Percentiles rank a stretch among this genome's conserved stretches.
phyloP scores from a whole-genome alignment of 2,329 filamentous ascomycete species.

The Fusarium sp. region DNA sequence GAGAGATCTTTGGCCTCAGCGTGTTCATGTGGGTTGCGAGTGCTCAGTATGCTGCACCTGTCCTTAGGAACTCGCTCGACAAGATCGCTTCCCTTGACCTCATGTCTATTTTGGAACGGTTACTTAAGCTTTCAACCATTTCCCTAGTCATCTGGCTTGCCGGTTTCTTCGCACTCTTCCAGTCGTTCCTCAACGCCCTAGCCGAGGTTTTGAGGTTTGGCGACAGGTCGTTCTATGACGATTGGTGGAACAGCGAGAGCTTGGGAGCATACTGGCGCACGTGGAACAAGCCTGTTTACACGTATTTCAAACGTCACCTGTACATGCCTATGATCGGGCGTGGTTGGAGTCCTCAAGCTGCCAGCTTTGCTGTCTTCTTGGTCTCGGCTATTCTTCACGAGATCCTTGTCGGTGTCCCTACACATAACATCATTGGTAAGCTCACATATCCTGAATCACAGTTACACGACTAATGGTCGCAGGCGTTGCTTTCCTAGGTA shows the following conservation, averaged over 20 bases:
- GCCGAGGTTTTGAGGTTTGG: constrained; percentile 91
- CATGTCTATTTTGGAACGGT: constrained; percentile 83
- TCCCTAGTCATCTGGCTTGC: constrained; percentile 96
- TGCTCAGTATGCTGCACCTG: constrained; percentile 92
- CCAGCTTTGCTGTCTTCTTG: constrained; percentile 85
- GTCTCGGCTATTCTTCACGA: constrained; percentile 93
- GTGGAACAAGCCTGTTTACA: constrained; percentile 98
- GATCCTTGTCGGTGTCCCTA: constrained; percentile 90
- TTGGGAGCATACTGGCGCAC: constrained; percentile 91
- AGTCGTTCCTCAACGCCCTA: constrained; percentile 89
- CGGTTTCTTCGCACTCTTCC: constrained; percentile 96
- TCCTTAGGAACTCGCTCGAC: constrained; percentile 88
- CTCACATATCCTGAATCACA: background rate
- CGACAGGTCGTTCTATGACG: constrained; percentile 93
- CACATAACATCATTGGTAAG: constrained; percentile 89
- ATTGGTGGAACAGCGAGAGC: constrained; percentile 96
- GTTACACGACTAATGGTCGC: constrained; percentile 13
- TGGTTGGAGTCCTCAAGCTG: constrained; percentile 76
- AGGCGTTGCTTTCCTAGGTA: constrained; percentile 93
- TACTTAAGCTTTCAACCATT: constrained; percentile 96
- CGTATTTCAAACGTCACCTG: constrained; percentile 95
- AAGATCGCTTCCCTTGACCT: constrained; percentile 86
- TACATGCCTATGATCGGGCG: constrained; percentile 88
- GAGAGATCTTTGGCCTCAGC: constrained; percentile 79
- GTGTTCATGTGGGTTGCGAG: constrained; percentile 96